Percentiles rank a stretch among this genome's conserved stretches.
Conservation (phyloP, 2,329 filamentous ascomycete species). For the Monosporascus sp. region DNA sequence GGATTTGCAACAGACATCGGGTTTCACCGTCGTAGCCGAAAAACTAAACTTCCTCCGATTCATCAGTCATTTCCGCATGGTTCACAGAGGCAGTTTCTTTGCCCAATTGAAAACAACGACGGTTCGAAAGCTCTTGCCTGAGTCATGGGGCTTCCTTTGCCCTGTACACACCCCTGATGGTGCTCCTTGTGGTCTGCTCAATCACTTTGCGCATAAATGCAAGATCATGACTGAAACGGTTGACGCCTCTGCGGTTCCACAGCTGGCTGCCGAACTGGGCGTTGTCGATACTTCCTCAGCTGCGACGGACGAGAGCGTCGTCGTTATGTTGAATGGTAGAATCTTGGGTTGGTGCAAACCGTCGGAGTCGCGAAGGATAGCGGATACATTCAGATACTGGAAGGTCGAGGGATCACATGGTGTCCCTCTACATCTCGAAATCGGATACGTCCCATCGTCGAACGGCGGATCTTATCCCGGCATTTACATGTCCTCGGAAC, state of each 20-base stretch:
- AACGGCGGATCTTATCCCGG: conserved; percentile 93
- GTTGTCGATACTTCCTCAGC: conserved; percentile 71
- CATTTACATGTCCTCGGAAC: conserved; percentile 84
- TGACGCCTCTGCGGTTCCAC: conserved; percentile 69
- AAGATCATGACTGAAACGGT: conserved; percentile 72
- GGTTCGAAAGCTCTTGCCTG: conserved; percentile 88
- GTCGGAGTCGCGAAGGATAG: conserved; percentile 72
- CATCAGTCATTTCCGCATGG: conserved; percentile 98
- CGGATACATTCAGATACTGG: conserved; percentile 86
- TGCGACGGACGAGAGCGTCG: conserved; percentile 75
- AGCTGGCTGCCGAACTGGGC: conserved; percentile 72
- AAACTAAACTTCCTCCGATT: conserved; percentile 99
- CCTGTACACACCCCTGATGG: conserved; percentile 97
- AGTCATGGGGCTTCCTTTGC: conserved; percentile 97
- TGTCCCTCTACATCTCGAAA: conserved; percentile 79
- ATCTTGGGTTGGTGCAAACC: conserved; percentile 89
- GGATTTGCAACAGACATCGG: conserved; percentile 89
- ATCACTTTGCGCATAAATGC: conserved; percentile 94
- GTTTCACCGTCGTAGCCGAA: conserved; percentile 94
- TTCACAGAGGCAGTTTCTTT: conserved; percentile 98
- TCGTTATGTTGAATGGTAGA: conserved; percentile 83
- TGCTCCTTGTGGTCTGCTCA: conserved; percentile 86
- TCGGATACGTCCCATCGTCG: conserved; percentile 85
- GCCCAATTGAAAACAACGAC: conserved; percentile 96
- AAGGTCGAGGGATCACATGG: conserved; percentile 83